These are phyloP conservation scores for Bimuria novae-zelandiae DNA, from an alignment of 2,329 filamentous ascomycete genomes.

Conservation along the genomic window DNA sequence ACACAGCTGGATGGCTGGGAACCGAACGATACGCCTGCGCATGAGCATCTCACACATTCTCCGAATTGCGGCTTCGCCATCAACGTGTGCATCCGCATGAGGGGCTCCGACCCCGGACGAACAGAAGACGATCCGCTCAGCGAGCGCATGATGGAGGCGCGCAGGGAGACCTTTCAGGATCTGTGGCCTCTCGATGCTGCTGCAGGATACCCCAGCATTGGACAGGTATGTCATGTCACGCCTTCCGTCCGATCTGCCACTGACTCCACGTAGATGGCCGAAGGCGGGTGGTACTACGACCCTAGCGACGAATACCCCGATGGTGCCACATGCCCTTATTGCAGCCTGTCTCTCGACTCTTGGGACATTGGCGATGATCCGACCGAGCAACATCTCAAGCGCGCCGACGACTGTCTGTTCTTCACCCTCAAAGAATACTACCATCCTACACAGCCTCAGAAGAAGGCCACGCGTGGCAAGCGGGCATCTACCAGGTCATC, in stretches of 20 bases:
- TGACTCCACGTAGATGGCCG: slow-evolving; percentile 84
- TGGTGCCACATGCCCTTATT: slow-evolving; percentile 90
- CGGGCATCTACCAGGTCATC: slow-evolving; percentile 32
- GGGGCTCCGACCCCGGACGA: slow-evolving; percentile 63
- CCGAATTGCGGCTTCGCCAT: slow-evolving; percentile 87
- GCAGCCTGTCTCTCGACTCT: slow-evolving; percentile 83
- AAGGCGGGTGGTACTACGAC: slow-evolving; percentile 93
- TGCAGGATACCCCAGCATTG: slow-evolving; percentile 44
- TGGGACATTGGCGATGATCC: slow-evolving; percentile 96
- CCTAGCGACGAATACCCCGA: slow-evolving; percentile 83
- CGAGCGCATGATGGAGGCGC: slow-evolving; percentile 72
- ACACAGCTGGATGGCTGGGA: slow-evolving; percentile 93
- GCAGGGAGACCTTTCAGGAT: slow-evolving; percentile 80
- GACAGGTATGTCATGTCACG: slow-evolving; percentile 65
- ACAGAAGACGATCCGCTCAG: slow-evolving; percentile 76
- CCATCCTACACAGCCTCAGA: slow-evolving; percentile 25
- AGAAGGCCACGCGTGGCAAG: slow-evolving; percentile 33
- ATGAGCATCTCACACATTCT: slow-evolving; percentile 84
- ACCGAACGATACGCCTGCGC: slow-evolving; percentile 77
- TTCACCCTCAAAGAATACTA: slow-evolving; percentile 71
- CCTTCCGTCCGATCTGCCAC: slow-evolving; percentile 65
- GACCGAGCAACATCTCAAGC: slow-evolving; percentile 82
- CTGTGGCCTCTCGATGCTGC: slow-evolving; percentile 80
- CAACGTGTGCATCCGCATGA: slow-evolving; percentile 59
- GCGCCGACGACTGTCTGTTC: slow-evolving; percentile 80